phyloP scores from a whole-genome alignment of 306 rosid species.

The Aeschynomene evenia region DNA sequence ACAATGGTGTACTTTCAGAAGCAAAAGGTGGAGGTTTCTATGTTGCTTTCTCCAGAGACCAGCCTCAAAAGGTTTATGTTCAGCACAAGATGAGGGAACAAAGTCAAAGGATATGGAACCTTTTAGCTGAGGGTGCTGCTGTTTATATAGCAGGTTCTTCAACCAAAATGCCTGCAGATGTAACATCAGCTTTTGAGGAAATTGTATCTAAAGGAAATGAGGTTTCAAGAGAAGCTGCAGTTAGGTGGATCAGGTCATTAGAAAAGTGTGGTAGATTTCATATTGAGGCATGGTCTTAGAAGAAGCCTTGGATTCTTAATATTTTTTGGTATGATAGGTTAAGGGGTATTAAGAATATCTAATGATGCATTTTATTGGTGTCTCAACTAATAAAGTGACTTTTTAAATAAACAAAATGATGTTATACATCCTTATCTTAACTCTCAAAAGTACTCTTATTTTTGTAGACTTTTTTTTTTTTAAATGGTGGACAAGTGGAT shows the following conservation, averaged over 20 bases:
- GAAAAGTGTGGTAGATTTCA: slow-evolving; percentile 72
- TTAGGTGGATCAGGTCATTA: slow-evolving; percentile 66
- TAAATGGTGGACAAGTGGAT: no score
- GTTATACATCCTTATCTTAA: no score
- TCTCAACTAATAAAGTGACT: background rate
- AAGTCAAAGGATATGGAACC: slow-evolving; percentile 61
- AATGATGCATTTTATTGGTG: background rate
- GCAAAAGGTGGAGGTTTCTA: slow-evolving; percentile 77
- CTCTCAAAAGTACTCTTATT: no score
- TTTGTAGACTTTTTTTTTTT: no score
- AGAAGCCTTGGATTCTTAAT: background rate
- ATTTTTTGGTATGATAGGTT: background rate
- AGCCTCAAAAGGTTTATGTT: slow-evolving; percentile 77
- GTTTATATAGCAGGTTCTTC: slow-evolving; percentile 91
- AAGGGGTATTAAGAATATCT: background rate
- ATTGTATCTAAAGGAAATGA: slow-evolving; percentile 63
- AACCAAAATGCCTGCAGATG: slow-evolving; percentile 90
- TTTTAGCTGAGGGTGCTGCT: slow-evolving; percentile 70
- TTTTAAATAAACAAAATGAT: no score
- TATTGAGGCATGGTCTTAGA: slow-evolving; percentile 82
- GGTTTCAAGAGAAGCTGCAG: slow-evolving; percentile 62
- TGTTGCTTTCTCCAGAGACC: slow-evolving; percentile 89
- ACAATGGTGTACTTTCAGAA: slow-evolving; percentile 72
- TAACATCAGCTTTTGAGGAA: slow-evolving; percentile 72
- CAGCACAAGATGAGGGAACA: slow-evolving; percentile 87